Base-by-base conservation (phyloP, 148 eudicot species). In the Simmondsia chinensis region DNA sequence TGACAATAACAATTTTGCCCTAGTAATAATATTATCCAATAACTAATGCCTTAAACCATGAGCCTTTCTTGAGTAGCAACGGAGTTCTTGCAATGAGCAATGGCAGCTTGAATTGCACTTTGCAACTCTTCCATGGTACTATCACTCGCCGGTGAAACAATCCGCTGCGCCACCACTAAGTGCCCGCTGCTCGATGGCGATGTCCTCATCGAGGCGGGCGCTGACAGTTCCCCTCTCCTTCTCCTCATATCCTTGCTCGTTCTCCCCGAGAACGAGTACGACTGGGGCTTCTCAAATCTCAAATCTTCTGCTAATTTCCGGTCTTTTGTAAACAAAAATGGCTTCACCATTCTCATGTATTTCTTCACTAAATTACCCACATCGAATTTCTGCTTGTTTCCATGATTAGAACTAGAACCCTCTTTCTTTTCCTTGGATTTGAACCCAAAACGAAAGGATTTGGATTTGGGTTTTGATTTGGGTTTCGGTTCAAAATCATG, bases 91-190 rank as follows among this genome's bases (percentile, higher is more conserved):
- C 96, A 88, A 62, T 88, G 94, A 68, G 87, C 84, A 56, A 88
- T 88, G 0, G 96, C 94, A 33, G 96, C 77, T 61, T 83, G 94
- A 61, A 88, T 88, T 2, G 94, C 96, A 47, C 80, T 73, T 48
- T 88, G 96, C 26, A 88, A 49, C 38, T 88, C 96, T 43, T 83
- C 96, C 94, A 88, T 88, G 5, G 83, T 70, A 28, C 96, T 83
- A 21, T 83, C 86, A 61, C 76, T 74, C 0, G 68, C 48, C 6
- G 65, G 37, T 9, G 52, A 58, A 7, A 64, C 14, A 9, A 47
- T 28, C 2, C 48, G 55, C 3, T 59, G 57, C 5, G 63, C 66
- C 1, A 79, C 71, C 2, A 71, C 42, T 7, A 87, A 54, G 0
- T 29, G 57, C 7, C 69, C 69, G 11, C 69, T 66, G 8, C 59